Evolutionary conservation across 352 stramenopile genomes (phyloP).

Genomic region (Phytophthora parvispora): DNA sequence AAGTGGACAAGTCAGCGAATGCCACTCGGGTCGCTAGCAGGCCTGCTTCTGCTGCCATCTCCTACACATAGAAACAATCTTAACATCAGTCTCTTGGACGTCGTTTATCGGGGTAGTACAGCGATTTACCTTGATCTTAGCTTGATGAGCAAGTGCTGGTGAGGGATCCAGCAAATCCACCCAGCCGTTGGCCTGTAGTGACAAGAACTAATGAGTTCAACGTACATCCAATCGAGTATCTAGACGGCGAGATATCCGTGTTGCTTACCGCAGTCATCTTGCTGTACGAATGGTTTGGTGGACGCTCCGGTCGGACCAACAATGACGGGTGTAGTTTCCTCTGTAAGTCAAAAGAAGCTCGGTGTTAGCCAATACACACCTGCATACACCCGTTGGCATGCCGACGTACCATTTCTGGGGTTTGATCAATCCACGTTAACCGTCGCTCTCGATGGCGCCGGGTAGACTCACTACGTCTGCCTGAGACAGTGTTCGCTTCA

Average conservation of each 20-base stretch:
- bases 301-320: conserved; percentile 70
- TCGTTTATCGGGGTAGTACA: not conserved
- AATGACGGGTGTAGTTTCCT: conserved; percentile 68
- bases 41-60: conserved; percentile 9
- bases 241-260: not conserved
- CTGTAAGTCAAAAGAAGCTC: conserved; percentile 25
- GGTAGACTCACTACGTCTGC: conserved; percentile 15
- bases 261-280: conserved; percentile 72
- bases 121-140: conserved; percentile 29
- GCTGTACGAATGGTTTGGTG: conserved; percentile 82
- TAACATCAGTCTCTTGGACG: not conserved
- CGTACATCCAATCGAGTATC: not conserved
- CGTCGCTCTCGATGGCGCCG: conserved; percentile 40
- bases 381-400: not conserved
- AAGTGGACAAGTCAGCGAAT: conserved; percentile 23
- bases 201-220: not conserved
- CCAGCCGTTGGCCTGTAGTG: conserved; percentile 72
- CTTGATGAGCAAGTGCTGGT: conserved; percentile 23
- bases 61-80: conserved; percentile 5
- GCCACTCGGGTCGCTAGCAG: conserved; percentile 24
- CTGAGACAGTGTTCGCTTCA: conserved; percentile 10
- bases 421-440: conserved; percentile 83
- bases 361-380: not conserved
- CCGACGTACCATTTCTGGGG: conserved; percentile 58
- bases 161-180: conserved; percentile 61